Evolutionary conservation across 805 yeast species (phyloP).

Genomic region (Saturnispora diversa): DNA sequence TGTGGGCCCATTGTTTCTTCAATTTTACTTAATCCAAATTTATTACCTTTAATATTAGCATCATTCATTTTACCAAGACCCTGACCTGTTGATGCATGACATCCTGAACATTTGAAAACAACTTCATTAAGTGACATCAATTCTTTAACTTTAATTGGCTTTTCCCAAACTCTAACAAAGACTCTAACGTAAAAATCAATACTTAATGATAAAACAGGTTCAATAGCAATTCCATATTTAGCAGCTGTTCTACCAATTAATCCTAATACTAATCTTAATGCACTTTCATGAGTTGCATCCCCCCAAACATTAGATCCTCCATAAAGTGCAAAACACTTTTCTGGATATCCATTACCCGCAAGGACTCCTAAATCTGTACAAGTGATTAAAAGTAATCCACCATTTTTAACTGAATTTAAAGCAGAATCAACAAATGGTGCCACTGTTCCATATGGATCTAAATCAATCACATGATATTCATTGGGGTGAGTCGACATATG

Average conservation of each 20-base stretch:
- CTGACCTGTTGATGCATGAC: slow-evolving; percentile 67
- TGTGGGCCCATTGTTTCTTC: slow-evolving; percentile 45
- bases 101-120: slow-evolving; percentile 79
- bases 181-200: slow-evolving; percentile 91
- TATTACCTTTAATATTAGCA: slow-evolving; percentile 26
- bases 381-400: slow-evolving; percentile 81
- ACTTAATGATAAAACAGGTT: slow-evolving; percentile 76
- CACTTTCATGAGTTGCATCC: slow-evolving; percentile 90
- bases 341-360: slow-evolving; percentile 95
- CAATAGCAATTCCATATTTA: slow-evolving; percentile 76
- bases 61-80: slow-evolving; percentile 57
- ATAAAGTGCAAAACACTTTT: slow-evolving; percentile 88
- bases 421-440: slow-evolving; percentile 94
- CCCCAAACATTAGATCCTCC: slow-evolving; percentile 86
- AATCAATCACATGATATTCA: slow-evolving; percentile 76
- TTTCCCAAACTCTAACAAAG: slow-evolving; percentile 66
- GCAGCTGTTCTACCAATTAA: slow-evolving; percentile 80
- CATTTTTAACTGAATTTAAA: slow-evolving; percentile 71
- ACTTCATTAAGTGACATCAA: slow-evolving; percentile 70
- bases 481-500: slow-evolving; percentile 53
- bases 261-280: slow-evolving; percentile 73
- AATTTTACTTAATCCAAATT: slow-evolving; percentile 57
- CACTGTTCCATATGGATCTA: slow-evolving; percentile 97
- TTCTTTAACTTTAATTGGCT: slow-evolving; percentile 77
- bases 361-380: slow-evolving; percentile 95